Evolutionary conservation across 2,329 filamentous ascomycete species (phyloP).

Genomic region (Trichophyton schoenleinii): DNA sequence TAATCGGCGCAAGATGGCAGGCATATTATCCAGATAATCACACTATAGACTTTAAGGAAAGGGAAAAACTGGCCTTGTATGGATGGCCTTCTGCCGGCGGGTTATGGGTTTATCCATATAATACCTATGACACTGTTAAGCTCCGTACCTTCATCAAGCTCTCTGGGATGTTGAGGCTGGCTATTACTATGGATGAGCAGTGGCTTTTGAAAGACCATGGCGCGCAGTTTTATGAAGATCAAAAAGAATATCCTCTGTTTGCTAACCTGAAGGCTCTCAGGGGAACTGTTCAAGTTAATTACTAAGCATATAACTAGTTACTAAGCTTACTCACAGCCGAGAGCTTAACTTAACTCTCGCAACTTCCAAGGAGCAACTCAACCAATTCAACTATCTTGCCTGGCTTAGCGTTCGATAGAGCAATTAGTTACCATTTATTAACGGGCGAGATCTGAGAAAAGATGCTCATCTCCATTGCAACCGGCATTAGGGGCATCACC

Average conservation of each 20-base stretch:
- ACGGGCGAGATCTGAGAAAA: too few relatives aligned
- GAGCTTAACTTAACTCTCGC: too few relatives aligned
- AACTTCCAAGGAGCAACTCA: too few relatives aligned
- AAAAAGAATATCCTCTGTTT: neutral
- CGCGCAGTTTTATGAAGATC: neutral
- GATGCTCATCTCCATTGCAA: too few relatives aligned
- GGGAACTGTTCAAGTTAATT: neutral
- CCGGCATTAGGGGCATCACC: too few relatives aligned
- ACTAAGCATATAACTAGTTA: too few relatives aligned
- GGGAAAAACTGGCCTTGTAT: neutral
- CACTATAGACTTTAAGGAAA: neutral
- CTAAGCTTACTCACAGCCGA: too few relatives aligned
- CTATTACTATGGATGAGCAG: neutral
- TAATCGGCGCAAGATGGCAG: neutral
- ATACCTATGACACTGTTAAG: neutral
- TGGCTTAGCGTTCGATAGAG: too few relatives aligned
- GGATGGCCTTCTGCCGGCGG: neutral
- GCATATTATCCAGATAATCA: neutral
- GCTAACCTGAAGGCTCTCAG: neutral
- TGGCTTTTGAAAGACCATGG: neutral
- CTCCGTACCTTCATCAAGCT: neutral
- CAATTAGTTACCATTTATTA: too few relatives aligned
- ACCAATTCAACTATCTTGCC: too few relatives aligned
- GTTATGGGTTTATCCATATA: neutral
- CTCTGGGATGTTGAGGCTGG: neutral